Percentiles rank a stretch among this genome's conserved stretches.
These are phyloP conservation scores for Xylaria sp. DNA, from an alignment of 2,329 filamentous ascomycete species.

Conservation along the genomic window DNA sequence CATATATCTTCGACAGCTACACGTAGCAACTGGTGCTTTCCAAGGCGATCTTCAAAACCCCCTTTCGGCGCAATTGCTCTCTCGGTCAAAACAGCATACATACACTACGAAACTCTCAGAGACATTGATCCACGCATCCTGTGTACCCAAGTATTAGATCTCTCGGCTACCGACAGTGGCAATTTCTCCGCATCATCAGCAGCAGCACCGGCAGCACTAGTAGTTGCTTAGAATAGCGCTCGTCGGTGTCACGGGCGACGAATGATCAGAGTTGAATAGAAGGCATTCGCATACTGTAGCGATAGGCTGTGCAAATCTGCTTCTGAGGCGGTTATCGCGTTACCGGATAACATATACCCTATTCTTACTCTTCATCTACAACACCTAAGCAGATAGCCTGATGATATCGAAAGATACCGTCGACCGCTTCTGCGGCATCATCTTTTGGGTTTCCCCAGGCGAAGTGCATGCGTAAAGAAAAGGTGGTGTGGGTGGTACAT, in stretches of 20 bases:
- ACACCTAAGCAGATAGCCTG: conserved; percentile 13
- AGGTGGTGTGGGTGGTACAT: conserved; percentile 20
- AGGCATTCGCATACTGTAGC: conserved; percentile 1
- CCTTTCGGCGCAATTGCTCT: conserved; percentile 16
- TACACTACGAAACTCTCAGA: conserved; percentile 20
- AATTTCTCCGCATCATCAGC: conserved; percentile 26
- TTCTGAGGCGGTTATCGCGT: conserved; percentile 20
- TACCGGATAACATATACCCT: conserved; percentile 11
- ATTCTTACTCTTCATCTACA: conserved; percentile 10
- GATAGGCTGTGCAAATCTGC: conserved; percentile 20
- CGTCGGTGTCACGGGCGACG: conserved; percentile 10
- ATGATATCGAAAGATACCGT: conserved; percentile 11
- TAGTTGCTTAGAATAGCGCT: conserved; percentile 19
- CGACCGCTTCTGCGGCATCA: conserved; percentile 8
- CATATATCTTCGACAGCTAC: background rate
- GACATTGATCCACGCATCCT: conserved; percentile 28
- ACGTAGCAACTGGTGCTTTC: conserved; percentile 13
- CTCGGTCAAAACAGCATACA: conserved; percentile 2
- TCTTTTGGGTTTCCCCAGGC: conserved; percentile 2
- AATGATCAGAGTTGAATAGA: conserved; percentile 8
- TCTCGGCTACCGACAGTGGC: conserved; percentile 33
- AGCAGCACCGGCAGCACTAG: conserved; percentile 6
- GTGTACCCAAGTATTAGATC: conserved; percentile 30
- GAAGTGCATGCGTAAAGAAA: conserved; percentile 30
- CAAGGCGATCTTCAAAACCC: conserved; percentile 12